phyloP scores from a whole-genome alignment of 495 filamentous ascomycete genomes.

The Trypethelium eluteriae region DNA sequence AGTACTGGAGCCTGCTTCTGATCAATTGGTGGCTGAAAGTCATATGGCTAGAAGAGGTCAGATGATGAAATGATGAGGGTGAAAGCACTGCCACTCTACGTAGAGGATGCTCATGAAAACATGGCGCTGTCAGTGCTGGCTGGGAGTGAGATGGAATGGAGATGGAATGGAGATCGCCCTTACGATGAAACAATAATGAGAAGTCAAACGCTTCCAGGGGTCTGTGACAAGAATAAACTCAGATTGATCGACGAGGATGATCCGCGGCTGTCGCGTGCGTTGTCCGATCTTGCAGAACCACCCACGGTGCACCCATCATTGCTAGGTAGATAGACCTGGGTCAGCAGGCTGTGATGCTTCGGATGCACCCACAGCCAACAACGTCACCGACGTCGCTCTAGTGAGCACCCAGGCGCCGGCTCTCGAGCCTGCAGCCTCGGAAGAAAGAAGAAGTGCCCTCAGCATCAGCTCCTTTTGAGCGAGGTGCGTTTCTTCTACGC shows the following conservation, averaged over 20 bases:
- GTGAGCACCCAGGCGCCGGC: no score
- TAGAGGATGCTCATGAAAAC: no score
- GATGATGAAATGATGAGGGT: no score
- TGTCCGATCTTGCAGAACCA: no score
- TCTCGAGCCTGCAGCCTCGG: neutral
- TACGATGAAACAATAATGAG: neutral
- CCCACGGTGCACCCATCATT: no score
- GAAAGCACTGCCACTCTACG: no score
- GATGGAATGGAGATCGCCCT: neutral
- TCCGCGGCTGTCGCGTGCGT: neutral
- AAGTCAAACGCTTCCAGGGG: neutral
- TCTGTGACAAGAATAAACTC: conserved; percentile 9
- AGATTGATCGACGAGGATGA: neutral
- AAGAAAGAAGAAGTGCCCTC: neutral
- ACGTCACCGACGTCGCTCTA: no score
- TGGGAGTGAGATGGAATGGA: neutral
- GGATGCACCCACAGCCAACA: no score
- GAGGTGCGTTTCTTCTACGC: neutral
- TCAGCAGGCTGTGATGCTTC: neutral
- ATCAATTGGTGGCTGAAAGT: neutral
- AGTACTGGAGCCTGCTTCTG: neutral
- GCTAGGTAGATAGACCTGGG: neutral
- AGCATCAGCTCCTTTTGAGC: neutral
- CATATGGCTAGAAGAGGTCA: neutral
- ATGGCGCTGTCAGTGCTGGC: neutral